Evolutionary conservation across 2,329 filamentous ascomycete species (phyloP), one percentile per base, ranked within the genome.

Genomic region (Fusarium sp.): DNA sequence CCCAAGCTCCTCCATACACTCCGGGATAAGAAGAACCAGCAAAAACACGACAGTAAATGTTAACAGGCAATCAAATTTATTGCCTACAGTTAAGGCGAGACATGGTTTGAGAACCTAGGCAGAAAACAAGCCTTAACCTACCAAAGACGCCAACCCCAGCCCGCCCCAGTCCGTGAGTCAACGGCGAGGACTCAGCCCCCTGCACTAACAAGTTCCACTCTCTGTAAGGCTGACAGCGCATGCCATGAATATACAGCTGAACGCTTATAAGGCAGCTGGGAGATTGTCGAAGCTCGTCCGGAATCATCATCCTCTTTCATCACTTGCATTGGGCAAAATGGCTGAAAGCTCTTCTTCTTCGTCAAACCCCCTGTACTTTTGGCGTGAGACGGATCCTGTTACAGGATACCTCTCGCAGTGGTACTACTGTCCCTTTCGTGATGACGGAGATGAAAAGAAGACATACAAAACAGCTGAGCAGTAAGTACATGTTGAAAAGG

Each of bases 381-480:
- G 85, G 85, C 81, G 83, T 29, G 85, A 86, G 54, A 84, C 83
- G 16, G 85, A 89, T 66, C 73, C 81, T 1, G 78, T 81, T 4
- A 82, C 86, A 35, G 90, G 89, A 45, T 91, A 86, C 81, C 84
- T 93, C n/a, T 90, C 87, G 0, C 91, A 93, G 81, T 93, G 90
- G 90, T 91, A 89, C 77, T 76, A 82, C 60, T 85, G 82, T 20
- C 81, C 85, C 3, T 92, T 91, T 75, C 82, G 66, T 40, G 83
- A 85, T 62, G 82, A 83, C 6, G 66, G 79, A 4, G 80, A 81
- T 58, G 74, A 79, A 5, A 73, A 74, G 7, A 81, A 81, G 40
- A 80, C 84, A 14, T 90, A 87, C 76, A 79, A 80, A n/a, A 88
- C 87, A 4, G 86, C 87, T 1, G 88, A 90, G 73, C 88, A 89